phyloP scores from a whole-genome alignment of 495 filamentous ascomycete species.

The Penicillium egyptiacum region DNA sequence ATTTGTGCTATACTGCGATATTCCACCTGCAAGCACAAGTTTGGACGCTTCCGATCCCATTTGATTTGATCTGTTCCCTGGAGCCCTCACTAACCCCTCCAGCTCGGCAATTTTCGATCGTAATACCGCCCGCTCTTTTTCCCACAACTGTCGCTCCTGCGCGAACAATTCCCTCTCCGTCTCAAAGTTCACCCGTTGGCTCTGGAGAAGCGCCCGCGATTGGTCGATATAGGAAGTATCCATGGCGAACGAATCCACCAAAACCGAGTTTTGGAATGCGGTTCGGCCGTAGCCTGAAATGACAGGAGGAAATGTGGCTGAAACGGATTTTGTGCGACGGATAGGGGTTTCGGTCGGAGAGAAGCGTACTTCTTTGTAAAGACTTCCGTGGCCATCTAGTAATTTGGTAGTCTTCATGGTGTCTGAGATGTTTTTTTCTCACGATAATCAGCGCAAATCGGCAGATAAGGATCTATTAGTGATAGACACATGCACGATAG shows the following conservation, averaged over 20 bases:
- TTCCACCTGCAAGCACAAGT: slow-evolving; percentile 9
- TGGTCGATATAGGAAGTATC: slow-evolving; percentile 41
- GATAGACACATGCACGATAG: neutral
- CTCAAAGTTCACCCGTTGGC: slow-evolving; percentile 41
- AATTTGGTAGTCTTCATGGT: slow-evolving; percentile 37
- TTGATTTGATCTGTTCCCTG: slow-evolving; percentile 14
- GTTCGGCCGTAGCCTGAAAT: slow-evolving; percentile 22
- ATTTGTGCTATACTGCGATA: slow-evolving; percentile 14
- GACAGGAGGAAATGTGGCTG: slow-evolving; percentile 32
- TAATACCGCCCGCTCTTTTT: slow-evolving; percentile 41
- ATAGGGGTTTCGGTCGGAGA: slow-evolving; percentile 44
- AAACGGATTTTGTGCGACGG: slow-evolving; percentile 43
- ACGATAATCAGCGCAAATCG: neutral
- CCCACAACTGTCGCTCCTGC: slow-evolving; percentile 44
- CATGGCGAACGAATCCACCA: slow-evolving; percentile 17
- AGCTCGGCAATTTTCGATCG: slow-evolving; percentile 42
- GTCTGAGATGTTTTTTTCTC: slow-evolving; percentile 6
- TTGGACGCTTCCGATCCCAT: slow-evolving; percentile 7
- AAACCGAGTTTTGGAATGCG: slow-evolving; percentile 9
- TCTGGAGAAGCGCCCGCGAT: slow-evolving; percentile 43
- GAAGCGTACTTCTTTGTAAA: slow-evolving; percentile 52
- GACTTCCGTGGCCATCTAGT: slow-evolving; percentile 41
- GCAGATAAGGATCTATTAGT: slow-evolving; percentile 8
- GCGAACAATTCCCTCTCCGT: slow-evolving; percentile 41
- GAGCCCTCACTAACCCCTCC: slow-evolving; percentile 31